A percentile compares a stretch with the other conserved stretches of the same genome.
phyloP scores from a whole-genome alignment of 805 yeast species.

The Candida railenensis region DNA sequence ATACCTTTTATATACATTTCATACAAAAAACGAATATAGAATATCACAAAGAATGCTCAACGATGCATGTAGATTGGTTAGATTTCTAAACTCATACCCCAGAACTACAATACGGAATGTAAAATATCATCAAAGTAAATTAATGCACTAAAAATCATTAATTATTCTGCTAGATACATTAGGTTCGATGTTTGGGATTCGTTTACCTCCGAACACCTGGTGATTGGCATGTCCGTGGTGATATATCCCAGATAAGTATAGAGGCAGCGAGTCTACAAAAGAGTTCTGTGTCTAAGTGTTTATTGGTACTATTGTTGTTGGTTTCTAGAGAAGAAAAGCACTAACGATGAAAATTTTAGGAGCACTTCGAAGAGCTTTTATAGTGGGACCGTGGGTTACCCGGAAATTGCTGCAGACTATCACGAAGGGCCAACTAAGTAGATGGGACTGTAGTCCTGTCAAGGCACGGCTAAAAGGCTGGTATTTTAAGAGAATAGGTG shows the following conservation, averaged over 20 bases:
- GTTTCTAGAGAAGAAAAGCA: neutral
- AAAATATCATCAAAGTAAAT: conserved; percentile 26
- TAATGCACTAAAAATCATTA: conserved; percentile 12
- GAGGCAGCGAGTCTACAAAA: neutral
- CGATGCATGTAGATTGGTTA: neutral
- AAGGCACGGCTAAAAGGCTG: too few species aligned
- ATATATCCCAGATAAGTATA: conserved; percentile 24
- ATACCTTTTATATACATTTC: neutral
- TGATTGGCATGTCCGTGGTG: conserved; percentile 35
- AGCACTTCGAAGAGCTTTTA: too few species aligned
- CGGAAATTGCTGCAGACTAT: neutral
- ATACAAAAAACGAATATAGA: neutral
- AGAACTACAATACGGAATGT: too few species aligned
- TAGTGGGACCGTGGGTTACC: neutral
- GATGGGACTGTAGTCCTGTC: too few species aligned
- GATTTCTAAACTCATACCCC: too few species aligned
- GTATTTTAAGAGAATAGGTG: too few species aligned
- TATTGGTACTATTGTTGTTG: neutral
- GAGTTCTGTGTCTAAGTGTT: neutral
- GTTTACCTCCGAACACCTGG: conserved; percentile 39
- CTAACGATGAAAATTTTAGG: neutral
- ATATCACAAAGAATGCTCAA: neutral
- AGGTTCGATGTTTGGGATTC: conserved; percentile 32
- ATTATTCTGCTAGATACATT: conserved; percentile 27
- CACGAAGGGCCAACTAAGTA: too few species aligned